phyloP scores from a whole-genome alignment of 768 basidiomycete species.

The Pulveroboletus sp. region DNA sequence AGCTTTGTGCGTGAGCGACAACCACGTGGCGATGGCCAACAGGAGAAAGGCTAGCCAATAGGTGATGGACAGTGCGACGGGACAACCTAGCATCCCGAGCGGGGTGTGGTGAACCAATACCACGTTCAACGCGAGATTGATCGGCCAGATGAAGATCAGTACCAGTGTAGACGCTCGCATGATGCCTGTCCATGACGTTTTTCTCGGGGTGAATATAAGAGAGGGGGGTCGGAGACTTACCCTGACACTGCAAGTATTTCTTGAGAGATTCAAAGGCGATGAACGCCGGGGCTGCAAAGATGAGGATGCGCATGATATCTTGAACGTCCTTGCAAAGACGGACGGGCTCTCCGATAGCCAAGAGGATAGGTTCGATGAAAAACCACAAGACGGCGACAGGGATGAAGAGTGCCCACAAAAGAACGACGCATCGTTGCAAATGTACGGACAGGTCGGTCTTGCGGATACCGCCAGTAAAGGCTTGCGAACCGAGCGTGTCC shows the following conservation, averaged over 20 bases:
- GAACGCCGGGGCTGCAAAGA: constrained; percentile 65
- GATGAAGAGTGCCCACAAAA: constrained; percentile 60
- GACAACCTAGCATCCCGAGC: constrained; percentile 62
- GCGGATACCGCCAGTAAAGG: constrained; percentile 59
- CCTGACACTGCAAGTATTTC: constrained; percentile 78
- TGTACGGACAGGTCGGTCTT: constrained; percentile 67
- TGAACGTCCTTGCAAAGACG: constrained; percentile 58
- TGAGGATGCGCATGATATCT: constrained; percentile 57
- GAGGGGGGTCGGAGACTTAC: constrained; percentile 29
- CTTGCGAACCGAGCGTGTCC: constrained; percentile 73
- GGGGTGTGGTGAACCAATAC: constrained; percentile 58
- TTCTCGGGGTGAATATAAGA: not conserved
- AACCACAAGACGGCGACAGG: constrained; percentile 63
- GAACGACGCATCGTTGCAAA: constrained; percentile 61
- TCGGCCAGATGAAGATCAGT: constrained; percentile 56
- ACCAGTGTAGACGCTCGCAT: constrained; percentile 68
- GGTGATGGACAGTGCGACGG: constrained; percentile 60
- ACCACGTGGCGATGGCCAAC: constrained; percentile 44
- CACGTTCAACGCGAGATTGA: constrained; percentile 60
- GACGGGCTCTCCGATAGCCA: constrained; percentile 57
- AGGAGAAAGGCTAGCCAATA: constrained; percentile 65
- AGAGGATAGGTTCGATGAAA: constrained; percentile 57
- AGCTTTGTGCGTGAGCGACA: constrained; percentile 47
- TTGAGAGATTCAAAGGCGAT: constrained; percentile 74
- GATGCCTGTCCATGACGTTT: constrained; percentile 45